Percentiles rank a stretch among this genome's conserved stretches.
Conservation (phyloP, 192 early-diverging fungal species). For the Rhizophagus sp. region DNA sequence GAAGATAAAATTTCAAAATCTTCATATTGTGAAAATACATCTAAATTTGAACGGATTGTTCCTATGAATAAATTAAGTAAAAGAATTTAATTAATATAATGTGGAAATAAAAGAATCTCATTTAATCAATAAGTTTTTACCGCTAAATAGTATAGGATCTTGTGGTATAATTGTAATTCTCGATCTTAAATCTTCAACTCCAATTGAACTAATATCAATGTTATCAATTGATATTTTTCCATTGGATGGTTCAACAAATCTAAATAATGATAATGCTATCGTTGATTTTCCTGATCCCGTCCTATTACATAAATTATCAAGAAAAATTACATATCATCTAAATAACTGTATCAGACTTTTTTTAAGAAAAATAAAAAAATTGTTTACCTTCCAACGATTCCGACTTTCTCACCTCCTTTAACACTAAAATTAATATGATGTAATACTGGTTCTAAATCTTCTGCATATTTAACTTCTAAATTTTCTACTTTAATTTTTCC, state of each 20-base stretch:
- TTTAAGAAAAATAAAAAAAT: neutral
- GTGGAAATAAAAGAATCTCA: too few relatives aligned
- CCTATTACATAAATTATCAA: slow-evolving; percentile 34
- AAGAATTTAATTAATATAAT: neutral
- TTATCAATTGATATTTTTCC: slow-evolving; percentile 79
- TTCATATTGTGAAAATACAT: slow-evolving; percentile 78
- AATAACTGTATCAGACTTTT: neutral
- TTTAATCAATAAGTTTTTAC: neutral
- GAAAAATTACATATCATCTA: neutral
- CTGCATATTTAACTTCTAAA: slow-evolving; percentile 76
- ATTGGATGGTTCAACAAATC: slow-evolving; percentile 70
- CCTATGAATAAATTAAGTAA: slow-evolving; percentile 30
- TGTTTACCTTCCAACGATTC: slow-evolving; percentile 73
- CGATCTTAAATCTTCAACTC: slow-evolving; percentile 75
- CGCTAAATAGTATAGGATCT: slow-evolving; percentile 30
- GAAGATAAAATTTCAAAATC: slow-evolving; percentile 79
- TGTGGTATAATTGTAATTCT: slow-evolving; percentile 89
- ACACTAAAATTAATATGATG: slow-evolving; percentile 70
- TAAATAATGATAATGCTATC: slow-evolving; percentile 75
- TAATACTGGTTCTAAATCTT: slow-evolving; percentile 70
- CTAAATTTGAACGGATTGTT: slow-evolving; percentile 79
- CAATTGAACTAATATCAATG: slow-evolving; percentile 71
- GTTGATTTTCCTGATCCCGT: slow-evolving; percentile 88
- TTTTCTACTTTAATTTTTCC: slow-evolving; percentile 74
- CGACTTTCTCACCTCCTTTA: slow-evolving; percentile 75